Percentiles rank a stretch among this genome's conserved stretches.
Conservation (phyloP, 495 filamentous ascomycete genomes). For the Usnea hakonensis region DNA sequence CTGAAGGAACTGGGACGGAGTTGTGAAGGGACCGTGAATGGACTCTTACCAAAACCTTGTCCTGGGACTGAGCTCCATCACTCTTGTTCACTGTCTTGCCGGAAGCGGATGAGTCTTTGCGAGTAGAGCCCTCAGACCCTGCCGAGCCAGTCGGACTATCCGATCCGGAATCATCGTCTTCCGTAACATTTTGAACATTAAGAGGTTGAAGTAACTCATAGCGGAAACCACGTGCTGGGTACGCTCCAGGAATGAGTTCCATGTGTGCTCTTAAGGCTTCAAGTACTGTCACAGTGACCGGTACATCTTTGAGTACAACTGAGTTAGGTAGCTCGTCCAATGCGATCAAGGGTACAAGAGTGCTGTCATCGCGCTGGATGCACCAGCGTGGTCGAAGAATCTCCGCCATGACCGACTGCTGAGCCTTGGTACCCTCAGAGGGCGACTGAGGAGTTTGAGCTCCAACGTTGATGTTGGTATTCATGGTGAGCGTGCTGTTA, state of each 20-base stretch:
- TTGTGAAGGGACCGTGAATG: not conserved
- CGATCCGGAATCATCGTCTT: not conserved
- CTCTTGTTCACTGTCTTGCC: constrained; percentile 2
- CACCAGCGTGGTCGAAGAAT: constrained; percentile 42
- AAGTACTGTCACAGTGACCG: constrained; percentile 28
- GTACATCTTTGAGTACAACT: constrained; percentile 32
- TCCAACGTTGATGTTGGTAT: not conserved
- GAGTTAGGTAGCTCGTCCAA: constrained; percentile 53
- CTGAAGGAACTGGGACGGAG: too few relatives aligned
- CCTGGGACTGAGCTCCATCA: not conserved
- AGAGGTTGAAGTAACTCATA: constrained; percentile 1
- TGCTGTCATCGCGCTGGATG: constrained; percentile 49
- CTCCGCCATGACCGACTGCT: constrained; percentile 19
- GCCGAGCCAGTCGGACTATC: not conserved
- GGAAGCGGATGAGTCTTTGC: not conserved
- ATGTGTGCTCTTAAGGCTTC: constrained; percentile 38
- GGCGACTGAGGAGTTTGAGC: not conserved
- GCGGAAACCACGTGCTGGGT: not conserved
- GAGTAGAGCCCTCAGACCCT: not conserved
- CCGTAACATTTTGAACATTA: not conserved
- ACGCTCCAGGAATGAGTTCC: constrained; percentile 35
- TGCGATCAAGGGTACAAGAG: constrained; percentile 54
- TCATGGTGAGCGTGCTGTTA: not conserved
- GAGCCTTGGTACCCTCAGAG: not conserved
- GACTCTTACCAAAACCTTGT: not conserved